phyloP scores from a whole-genome alignment of 768 basidiomycete species.

The Trametes gibbosa region DNA sequence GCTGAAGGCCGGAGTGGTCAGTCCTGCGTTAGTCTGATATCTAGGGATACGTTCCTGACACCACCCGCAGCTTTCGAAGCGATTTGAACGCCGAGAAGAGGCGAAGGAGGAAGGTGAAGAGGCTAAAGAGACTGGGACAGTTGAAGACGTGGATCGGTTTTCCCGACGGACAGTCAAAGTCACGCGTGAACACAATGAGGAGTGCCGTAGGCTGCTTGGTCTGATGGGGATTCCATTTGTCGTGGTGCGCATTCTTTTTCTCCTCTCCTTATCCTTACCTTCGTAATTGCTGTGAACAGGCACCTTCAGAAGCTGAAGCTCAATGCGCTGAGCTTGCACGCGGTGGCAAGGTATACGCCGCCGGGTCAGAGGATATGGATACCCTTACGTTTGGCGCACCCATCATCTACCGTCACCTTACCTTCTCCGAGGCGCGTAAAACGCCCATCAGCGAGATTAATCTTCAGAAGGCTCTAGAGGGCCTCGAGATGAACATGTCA shows the following conservation, averaged over 20 bases:
- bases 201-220: constrained; percentile 79
- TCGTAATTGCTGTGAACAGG: constrained; percentile 44
- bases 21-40: constrained; percentile 33
- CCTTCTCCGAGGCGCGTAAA: constrained; percentile 97
- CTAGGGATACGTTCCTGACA: background rate
- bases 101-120: constrained; percentile 95
- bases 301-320: constrained; percentile 97
- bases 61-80: constrained; percentile 77
- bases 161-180: constrained; percentile 91
- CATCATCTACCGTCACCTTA: constrained; percentile 90
- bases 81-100: constrained; percentile 87
- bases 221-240: constrained; percentile 98
- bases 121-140: constrained; percentile 93
- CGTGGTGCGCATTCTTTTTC: constrained; percentile 52
- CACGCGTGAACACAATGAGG: constrained; percentile 94
- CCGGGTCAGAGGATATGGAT: constrained; percentile 99
- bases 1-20: constrained; percentile 92
- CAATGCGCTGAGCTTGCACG: constrained; percentile 98
- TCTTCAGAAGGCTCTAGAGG: constrained; percentile 78
- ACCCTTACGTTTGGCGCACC: constrained; percentile 95
- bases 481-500: constrained; percentile 90
- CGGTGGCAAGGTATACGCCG: constrained; percentile 95
- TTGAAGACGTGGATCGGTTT: constrained; percentile 90
- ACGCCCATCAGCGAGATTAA: constrained; percentile 92
- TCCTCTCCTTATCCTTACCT: background rate